phyloP scores from a whole-genome alignment of 2,329 filamentous ascomycete genomes.

The Pestalotiopsis sp. region DNA sequence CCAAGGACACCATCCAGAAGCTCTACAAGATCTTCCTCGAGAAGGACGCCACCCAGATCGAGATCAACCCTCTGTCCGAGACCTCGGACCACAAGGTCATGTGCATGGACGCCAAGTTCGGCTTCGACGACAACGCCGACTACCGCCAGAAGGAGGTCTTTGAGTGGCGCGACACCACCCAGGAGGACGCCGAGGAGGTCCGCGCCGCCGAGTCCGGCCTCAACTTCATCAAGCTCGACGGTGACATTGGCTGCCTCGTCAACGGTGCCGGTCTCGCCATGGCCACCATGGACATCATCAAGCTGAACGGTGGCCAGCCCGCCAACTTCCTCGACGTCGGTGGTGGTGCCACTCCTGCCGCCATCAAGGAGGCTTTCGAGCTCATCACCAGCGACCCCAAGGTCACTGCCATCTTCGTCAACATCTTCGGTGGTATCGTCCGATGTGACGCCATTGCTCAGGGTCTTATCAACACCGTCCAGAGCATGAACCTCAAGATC shows the following conservation, averaged over 20 bases:
- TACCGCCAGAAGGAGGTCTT: conserved; percentile 98
- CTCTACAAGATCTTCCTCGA: conserved; percentile 99
- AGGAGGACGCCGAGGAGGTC: conserved; percentile 97
- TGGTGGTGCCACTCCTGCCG: conserved; percentile 93
- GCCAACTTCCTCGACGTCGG: conserved; percentile 99
- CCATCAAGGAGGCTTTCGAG: conserved; percentile 97
- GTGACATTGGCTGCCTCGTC: conserved; percentile 98
- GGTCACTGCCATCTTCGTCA: conserved; percentile 98
- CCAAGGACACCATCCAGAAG: conserved; percentile 96
- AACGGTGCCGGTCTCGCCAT: conserved; percentile 99
- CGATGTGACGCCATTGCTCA: conserved; percentile 96
- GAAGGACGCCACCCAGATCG: conserved; percentile 98
- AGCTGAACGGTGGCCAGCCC: conserved; percentile 93
- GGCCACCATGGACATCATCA: conserved; percentile 99
- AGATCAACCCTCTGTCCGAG: conserved; percentile 99
- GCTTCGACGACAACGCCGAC: conserved; percentile 98
- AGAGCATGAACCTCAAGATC: conserved; percentile 93
- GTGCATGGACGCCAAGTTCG: conserved; percentile 99
- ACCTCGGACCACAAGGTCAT: conserved; percentile 97
- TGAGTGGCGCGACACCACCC: conserved; percentile 87
- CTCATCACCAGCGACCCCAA: conserved; percentile 98
- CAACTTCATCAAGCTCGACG: conserved; percentile 99
- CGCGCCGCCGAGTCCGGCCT: conserved; percentile 92
- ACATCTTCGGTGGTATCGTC: conserved; percentile 99
- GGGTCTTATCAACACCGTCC: conserved; percentile 91